Percentiles rank a stretch among this genome's conserved stretches.
Evolutionary conservation across 306 rosid species (phyloP).

Genomic region (Rosa multiflora): DNA sequence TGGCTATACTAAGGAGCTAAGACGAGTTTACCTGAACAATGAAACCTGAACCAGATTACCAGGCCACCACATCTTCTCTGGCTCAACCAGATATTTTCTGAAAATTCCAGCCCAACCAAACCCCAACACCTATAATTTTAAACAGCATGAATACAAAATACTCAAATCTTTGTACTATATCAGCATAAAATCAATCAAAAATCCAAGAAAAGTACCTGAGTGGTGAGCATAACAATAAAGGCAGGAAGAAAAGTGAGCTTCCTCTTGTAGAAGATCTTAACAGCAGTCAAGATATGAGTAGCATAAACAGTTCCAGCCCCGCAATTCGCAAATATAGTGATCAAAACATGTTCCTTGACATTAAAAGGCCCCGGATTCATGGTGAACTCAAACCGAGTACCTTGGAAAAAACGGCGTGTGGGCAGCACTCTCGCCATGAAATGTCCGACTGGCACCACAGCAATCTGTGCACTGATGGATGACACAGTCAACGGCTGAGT

Average conservation of each 20-base stretch:
- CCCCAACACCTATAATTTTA: constrained; percentile 43
- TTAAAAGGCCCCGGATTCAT: constrained; percentile 85
- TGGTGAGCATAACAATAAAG: constrained; percentile 70
- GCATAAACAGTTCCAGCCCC: constrained; percentile 74
- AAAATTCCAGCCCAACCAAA: constrained; percentile 88
- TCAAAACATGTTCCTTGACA: constrained; percentile 82
- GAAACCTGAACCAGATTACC: constrained; percentile 76
- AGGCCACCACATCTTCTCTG: constrained; percentile 92
- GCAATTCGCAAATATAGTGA: constrained; percentile 80
- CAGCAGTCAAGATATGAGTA: constrained; percentile 75
- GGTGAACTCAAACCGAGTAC: constrained; percentile 52
- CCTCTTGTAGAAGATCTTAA: constrained; percentile 63
- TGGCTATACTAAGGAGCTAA: background rate
- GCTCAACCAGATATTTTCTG: constrained; percentile 66
- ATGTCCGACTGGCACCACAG: constrained; percentile 86
- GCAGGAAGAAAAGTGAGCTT: constrained; percentile 62
- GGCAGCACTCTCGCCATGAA: constrained; percentile 72
- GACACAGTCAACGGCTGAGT: constrained; percentile 59
- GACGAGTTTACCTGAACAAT: constrained; percentile 53
- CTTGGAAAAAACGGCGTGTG: constrained; percentile 43
- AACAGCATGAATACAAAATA: background rate
- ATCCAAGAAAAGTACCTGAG: constrained; percentile 49
- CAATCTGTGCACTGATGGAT: constrained; percentile 81
- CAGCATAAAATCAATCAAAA: background rate
- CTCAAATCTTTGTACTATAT: background rate